phyloP scores from a whole-genome alignment of 768 basidiomycete species.

The Agaricus bisporus region DNA sequence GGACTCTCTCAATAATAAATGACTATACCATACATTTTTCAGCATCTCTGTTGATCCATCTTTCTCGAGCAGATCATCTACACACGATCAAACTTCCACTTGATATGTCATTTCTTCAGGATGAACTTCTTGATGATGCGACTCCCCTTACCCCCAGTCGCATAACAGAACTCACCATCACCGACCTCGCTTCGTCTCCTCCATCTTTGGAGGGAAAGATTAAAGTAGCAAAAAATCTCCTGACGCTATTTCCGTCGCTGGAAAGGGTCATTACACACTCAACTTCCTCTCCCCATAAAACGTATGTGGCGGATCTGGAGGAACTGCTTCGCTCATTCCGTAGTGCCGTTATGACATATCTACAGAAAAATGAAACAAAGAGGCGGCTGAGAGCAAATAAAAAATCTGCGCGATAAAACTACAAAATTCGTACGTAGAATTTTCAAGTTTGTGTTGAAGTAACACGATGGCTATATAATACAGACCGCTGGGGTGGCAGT shows the following conservation, averaged over 20 bases:
- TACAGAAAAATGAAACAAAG: not conserved
- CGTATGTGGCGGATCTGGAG: not conserved
- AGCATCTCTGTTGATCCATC: not conserved
- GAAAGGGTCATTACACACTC: not conserved
- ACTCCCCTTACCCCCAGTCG: not conserved
- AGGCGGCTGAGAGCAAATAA: not conserved
- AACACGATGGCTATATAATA: too few species aligned
- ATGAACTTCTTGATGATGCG: not conserved
- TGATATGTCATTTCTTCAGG: not conserved
- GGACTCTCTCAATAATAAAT: slow-evolving; percentile 1
- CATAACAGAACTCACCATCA: not conserved
- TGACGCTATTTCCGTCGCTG: slow-evolving; percentile 1
- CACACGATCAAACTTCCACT: not conserved
- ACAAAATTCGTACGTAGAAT: too few species aligned
- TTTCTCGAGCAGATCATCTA: not conserved
- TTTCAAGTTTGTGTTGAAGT: too few species aligned
- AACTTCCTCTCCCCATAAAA: not conserved
- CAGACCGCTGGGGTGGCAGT: too few species aligned
- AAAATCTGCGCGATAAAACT: not conserved
- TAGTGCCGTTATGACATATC: not conserved
- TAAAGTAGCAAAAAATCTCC: not conserved
- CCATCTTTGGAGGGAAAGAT: not conserved
- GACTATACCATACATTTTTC: slow-evolving; percentile 1
- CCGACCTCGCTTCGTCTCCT: not conserved
- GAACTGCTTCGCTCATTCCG: not conserved